Evolutionary conservation across 306 rosid genomes (phyloP).

Genomic region (Mimosa bimucronata): DNA sequence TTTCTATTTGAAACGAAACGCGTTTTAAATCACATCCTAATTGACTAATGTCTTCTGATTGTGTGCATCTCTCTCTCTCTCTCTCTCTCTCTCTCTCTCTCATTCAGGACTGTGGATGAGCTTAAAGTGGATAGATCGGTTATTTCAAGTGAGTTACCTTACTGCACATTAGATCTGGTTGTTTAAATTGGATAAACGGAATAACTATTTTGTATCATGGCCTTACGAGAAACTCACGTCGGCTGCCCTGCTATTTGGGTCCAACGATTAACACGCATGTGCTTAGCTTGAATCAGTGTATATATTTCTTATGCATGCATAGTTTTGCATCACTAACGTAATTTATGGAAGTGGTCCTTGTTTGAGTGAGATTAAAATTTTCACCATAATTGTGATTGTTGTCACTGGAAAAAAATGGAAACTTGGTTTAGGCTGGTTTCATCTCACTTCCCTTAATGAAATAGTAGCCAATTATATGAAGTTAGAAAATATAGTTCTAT

Average conservation of each 20-base stretch:
- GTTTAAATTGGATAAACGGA: constrained; percentile 18
- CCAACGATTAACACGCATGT: neutral
- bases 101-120: constrained; percentile 64
- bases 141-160: constrained; percentile 61
- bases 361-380: constrained; percentile 1
- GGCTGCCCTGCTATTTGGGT: constrained; percentile 9
- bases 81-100: constrained; percentile 32
- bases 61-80: constrained; percentile 29
- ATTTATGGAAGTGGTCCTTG: neutral
- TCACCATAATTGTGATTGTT: constrained; percentile 1
- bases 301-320: neutral
- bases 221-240: neutral
- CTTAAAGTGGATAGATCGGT: constrained; percentile 71
- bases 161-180: constrained; percentile 1
- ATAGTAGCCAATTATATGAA: neutral
- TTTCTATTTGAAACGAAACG: constrained; percentile 28
- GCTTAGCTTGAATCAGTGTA: neutral
- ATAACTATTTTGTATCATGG: neutral
- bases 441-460: neutral
- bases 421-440: neutral
- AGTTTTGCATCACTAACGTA: neutral
- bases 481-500: neutral
- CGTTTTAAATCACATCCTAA: neutral
- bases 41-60: constrained; percentile 18
- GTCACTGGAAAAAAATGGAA: neutral